Evolutionary conservation across 1,284 basidiomycete genomes (phyloP), one percentile per base, ranked within the genome.

Genomic region (Trametes hirsuta): DNA sequence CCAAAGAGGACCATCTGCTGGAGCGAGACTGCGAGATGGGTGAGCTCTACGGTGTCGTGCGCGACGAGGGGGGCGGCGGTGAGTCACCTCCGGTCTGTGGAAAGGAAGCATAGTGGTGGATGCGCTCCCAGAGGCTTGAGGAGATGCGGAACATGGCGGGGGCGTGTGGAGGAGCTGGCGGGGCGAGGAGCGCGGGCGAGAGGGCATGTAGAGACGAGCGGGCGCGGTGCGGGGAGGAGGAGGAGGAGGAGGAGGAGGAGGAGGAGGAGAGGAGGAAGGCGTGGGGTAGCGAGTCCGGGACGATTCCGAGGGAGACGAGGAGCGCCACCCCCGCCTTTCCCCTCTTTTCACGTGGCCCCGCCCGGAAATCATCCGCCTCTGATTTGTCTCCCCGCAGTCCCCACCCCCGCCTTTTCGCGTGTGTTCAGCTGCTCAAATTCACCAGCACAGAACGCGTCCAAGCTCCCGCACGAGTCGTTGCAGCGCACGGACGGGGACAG

Each of bases 101-200:
- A 76, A 97, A 98, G 1, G 91, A 92, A 0, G 95, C 94, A 75
- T 94, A 98, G 72, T 97, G 93, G 75, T 93, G 90, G 60, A 98
- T 95, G 77, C 87, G 91, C 78, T 96, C 91, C 93, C 94, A 95
- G 67, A 97, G 80, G n/a, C 84, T 80, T 55, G 88, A 79, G 24
- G 87, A 84, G 64, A 95, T 95, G 65, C 87, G 83, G 74, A 91
- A 93, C 66, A 70, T 66, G 64, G 64, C 45, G 42, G 53, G 30
- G 11, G 42, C 12, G 45, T 39, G 34, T 47, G 40, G 15, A 15
- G 22, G 49, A 36, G 45, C 6, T 52, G 37, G 10, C 15, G 39
- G 12, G 44, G 45, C 46, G n/a, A 30, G 46, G 53, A 51, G 42
- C 22, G 4, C 30, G 30, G 30, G 30, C 30, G 18, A 18, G 37